Conservation (phyloP, 441 rosid species). For the Macaranga tanarius region DNA sequence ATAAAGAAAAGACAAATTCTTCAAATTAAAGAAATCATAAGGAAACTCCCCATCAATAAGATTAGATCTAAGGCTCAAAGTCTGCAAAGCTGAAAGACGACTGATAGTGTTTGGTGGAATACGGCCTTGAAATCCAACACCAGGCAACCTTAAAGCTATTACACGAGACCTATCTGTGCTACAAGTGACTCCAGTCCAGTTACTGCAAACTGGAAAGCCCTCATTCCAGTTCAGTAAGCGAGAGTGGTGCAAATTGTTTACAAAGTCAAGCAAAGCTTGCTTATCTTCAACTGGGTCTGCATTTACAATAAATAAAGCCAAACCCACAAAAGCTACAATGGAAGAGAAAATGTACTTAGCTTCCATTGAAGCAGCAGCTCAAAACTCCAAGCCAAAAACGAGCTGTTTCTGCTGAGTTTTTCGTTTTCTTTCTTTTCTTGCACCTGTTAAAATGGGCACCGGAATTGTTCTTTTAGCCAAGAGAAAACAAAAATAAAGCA, state of each 20-base stretch:
- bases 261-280: constrained; percentile 82
- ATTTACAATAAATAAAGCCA: constrained; percentile 38
- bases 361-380: constrained; percentile 41
- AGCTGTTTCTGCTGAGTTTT: constrained; percentile 49
- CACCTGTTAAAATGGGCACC: constrained; percentile 14
- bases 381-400: constrained; percentile 39
- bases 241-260: constrained; percentile 52
- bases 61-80: constrained; percentile 88
- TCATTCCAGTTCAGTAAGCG: constrained; percentile 83
- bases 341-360: constrained; percentile 36
- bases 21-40: constrained; percentile 53
- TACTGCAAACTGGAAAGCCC: constrained; percentile 53
- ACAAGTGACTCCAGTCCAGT: constrained; percentile 85
- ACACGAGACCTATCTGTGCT: constrained; percentile 60
- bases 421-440: not conserved
- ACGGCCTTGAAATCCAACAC: constrained; percentile 74
- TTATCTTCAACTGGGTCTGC: constrained; percentile 71
- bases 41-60: constrained; percentile 68
- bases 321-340: constrained; percentile 36
- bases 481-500: constrained; percentile 9
- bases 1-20: constrained; percentile 67
- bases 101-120: constrained; percentile 81
- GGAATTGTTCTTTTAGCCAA: constrained; percentile 19
- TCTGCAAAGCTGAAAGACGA: constrained; percentile 63
- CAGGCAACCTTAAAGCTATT: constrained; percentile 74